phyloP scores from a whole-genome alignment of 1,284 basidiomycete species.

The Papiliotrema fonsecae region DNA sequence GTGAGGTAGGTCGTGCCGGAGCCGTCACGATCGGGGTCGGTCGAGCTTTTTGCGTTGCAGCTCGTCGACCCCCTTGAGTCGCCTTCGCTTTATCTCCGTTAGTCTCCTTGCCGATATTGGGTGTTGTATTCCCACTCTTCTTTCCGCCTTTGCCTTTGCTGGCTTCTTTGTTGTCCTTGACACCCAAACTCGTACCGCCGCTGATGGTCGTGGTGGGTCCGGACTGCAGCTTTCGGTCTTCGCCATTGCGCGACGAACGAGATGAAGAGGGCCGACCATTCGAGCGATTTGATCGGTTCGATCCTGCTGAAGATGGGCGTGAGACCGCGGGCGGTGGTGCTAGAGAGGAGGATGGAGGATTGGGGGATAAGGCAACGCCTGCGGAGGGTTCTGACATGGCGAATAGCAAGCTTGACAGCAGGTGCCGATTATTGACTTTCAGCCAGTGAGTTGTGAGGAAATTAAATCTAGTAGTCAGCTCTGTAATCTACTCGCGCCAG shows the following conservation, averaged over 20 bases:
- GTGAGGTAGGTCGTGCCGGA: conserved; percentile 8
- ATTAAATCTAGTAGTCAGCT: too few species aligned
- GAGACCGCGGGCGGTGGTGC: conserved; percentile 12
- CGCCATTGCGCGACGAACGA: conserved; percentile 21
- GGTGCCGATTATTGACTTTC: too few species aligned
- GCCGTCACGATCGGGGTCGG: conserved; percentile 20
- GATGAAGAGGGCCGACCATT: conserved; percentile 25
- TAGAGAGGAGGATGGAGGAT: conserved; percentile 8
- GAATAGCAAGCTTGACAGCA: too few species aligned
- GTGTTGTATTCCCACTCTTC: too few species aligned
- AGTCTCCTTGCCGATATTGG: too few species aligned
- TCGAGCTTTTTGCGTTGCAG: conserved; percentile 6
- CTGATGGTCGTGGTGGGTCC: conserved; percentile 39
- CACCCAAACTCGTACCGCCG: conserved; percentile 34
- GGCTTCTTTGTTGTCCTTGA: conserved; percentile 8
- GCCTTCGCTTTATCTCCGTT: too few species aligned
- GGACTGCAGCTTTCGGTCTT: conserved; percentile 19
- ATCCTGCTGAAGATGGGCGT: conserved; percentile 20
- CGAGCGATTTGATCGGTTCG: conserved; percentile 8
- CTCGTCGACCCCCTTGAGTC: too few species aligned
- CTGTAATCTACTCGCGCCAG: too few species aligned
- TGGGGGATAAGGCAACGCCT: too few species aligned
- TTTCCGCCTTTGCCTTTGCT: too few species aligned
- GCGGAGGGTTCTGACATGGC: not conserved
- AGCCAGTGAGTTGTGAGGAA: too few species aligned